These are phyloP conservation scores for Ogataea sp. DNA, from an alignment of 805 yeast species.

Conservation along the genomic window DNA sequence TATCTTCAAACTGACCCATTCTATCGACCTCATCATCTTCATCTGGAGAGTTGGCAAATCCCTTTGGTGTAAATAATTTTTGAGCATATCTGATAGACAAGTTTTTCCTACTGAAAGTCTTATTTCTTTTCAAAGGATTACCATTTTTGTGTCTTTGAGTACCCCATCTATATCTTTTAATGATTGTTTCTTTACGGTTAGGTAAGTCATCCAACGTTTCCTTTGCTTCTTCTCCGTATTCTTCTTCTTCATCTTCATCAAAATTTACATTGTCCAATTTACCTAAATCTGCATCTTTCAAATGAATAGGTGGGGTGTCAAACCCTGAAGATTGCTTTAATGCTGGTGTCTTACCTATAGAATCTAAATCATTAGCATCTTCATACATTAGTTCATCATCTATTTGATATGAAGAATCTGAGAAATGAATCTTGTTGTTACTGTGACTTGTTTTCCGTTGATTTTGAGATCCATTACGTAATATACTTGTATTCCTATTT, in stretches of 20 bases:
- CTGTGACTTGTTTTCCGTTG: background rate
- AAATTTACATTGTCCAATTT: conserved; percentile 3
- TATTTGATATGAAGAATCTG: background rate
- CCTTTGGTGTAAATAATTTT: conserved; percentile 9
- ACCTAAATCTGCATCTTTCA: conserved; percentile 17
- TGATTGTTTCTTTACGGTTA: conserved; percentile 36
- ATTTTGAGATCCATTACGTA: background rate
- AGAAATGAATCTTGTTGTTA: conserved; percentile 3
- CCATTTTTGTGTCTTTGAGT: conserved; percentile 76
- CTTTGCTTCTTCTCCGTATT: conserved; percentile 15
- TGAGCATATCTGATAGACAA: conserved; percentile 15
- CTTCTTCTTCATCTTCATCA: conserved; percentile 9
- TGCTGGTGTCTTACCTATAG: conserved; percentile 18
- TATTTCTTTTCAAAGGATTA: conserved; percentile 54
- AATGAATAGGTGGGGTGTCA: conserved; percentile 8
- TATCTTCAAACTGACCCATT: conserved; percentile 16
- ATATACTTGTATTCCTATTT: background rate
- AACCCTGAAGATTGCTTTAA: conserved; percentile 5
- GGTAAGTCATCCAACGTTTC: conserved; percentile 11
- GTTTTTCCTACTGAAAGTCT: conserved; percentile 34
- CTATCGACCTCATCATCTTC: conserved; percentile 14
- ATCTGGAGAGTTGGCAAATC: background rate
- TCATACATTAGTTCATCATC: conserved; percentile 1
- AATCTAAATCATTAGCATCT: conserved; percentile 9
- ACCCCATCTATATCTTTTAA: conserved; percentile 85